These are phyloP conservation scores for Chenopodium album DNA, from an alignment of 148 eudicot species.

Conservation along the genomic window DNA sequence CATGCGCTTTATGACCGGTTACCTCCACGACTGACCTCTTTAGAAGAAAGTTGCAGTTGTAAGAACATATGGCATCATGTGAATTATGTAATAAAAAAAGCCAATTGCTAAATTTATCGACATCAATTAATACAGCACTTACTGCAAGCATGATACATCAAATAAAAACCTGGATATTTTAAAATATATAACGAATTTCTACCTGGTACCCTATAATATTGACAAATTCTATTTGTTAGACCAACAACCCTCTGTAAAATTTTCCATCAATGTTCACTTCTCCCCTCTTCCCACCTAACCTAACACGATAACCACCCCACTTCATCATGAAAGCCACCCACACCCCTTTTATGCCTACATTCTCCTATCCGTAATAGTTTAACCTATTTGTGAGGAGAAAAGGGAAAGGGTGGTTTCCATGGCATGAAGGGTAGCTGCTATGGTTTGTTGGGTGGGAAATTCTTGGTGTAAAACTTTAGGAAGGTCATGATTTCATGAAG, in stretches of 20 bases:
- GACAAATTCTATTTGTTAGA: too few relatives aligned
- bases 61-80: not conserved
- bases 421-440: too few relatives aligned
- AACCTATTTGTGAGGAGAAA: too few relatives aligned
- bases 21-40: slow-evolving; percentile 87
- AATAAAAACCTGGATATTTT: not conserved
- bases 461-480: too few relatives aligned
- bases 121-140: not conserved
- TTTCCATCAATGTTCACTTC: not conserved
- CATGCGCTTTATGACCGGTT: slow-evolving; percentile 89
- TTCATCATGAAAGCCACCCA: too few relatives aligned
- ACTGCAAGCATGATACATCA: not conserved
- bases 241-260: not conserved
- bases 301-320: not conserved
- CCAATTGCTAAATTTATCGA: not conserved
- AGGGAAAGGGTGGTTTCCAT: too few relatives aligned
- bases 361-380: too few relatives aligned
- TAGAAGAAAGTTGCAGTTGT: slow-evolving; percentile 14
- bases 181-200: not conserved
- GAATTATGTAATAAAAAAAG: not conserved
- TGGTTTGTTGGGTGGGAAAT: too few relatives aligned
- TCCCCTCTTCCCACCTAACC: not conserved
- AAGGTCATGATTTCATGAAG: too few relatives aligned
- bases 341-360: too few relatives aligned
- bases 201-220: not conserved